These are phyloP conservation scores for Saccharomycopsis synnaedendra DNA, from an alignment of 805 yeast genomes.

Conservation along the genomic window DNA sequence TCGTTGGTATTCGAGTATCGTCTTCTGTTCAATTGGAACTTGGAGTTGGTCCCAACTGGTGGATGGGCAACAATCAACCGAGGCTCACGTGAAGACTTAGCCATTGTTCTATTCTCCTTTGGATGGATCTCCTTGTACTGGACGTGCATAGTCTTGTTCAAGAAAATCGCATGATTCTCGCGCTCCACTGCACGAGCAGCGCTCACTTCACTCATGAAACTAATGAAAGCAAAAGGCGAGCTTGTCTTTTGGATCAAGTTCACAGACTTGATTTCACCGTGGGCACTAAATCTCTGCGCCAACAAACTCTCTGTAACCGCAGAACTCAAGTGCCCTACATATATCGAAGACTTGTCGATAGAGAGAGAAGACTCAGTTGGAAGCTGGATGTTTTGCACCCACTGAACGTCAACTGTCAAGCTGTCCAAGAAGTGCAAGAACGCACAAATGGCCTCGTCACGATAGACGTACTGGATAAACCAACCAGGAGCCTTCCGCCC, in stretches of 20 bases:
- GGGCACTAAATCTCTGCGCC: slow-evolving; percentile 45
- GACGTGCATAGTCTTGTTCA: slow-evolving; percentile 70
- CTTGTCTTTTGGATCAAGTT: slow-evolving; percentile 42
- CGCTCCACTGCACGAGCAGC: slow-evolving; percentile 83
- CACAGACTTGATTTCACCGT: slow-evolving; percentile 53
- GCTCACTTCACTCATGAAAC: slow-evolving; percentile 49
- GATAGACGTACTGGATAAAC: slow-evolving; percentile 68
- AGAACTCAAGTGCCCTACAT: slow-evolving; percentile 61
- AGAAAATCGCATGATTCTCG: slow-evolving; percentile 70
- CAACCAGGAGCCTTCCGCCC: slow-evolving; percentile 33
- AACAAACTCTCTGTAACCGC: slow-evolving; percentile 45
- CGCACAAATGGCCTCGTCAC: slow-evolving; percentile 84
- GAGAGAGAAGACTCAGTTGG: slow-evolving; percentile 24
- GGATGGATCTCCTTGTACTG: slow-evolving; percentile 60
- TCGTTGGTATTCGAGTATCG: background rate
- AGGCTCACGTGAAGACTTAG: slow-evolving; percentile 6
- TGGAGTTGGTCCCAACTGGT: slow-evolving; percentile 5
- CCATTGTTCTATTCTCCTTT: slow-evolving; percentile 19
- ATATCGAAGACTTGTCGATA: slow-evolving; percentile 65
- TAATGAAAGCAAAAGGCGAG: slow-evolving; percentile 62
- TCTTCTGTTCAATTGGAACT: background rate
- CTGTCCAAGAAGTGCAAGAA: slow-evolving; percentile 55
- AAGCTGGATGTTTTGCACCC: slow-evolving; percentile 77
- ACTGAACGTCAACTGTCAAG: slow-evolving; percentile 51
- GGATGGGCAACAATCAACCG: slow-evolving; percentile 7